A percentile compares a stretch with the other conserved stretches of the same genome.
Conservation (phyloP, 257 asterid genomes). For the Fraxinus excelsior region DNA sequence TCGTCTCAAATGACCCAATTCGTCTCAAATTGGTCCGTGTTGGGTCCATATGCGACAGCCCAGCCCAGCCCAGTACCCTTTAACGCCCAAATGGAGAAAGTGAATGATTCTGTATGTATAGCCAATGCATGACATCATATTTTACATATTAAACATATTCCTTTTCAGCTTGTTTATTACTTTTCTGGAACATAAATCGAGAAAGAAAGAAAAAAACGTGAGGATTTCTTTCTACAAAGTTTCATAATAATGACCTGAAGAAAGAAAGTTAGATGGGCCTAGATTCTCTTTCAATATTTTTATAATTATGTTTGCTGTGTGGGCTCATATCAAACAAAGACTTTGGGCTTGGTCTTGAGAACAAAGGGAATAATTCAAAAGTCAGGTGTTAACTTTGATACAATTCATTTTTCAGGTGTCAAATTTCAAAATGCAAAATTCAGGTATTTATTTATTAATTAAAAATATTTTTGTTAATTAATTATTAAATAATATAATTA, state of each 20-base stretch:
- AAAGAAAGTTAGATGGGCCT: conserved; percentile 7
- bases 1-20: background rate
- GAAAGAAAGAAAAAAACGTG: background rate
- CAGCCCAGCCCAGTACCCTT: background rate
- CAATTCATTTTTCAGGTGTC: no score
- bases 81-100: background rate
- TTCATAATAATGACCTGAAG: background rate
- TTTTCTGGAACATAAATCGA: background rate
- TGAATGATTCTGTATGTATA: background rate
- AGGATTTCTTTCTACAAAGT: background rate
- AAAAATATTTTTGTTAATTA: no score
- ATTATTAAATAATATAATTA: no score
- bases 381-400: no score
- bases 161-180: background rate
- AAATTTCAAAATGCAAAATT: no score
- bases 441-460: no score
- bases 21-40: background rate
- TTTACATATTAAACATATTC: background rate
- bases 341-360: background rate
- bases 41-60: background rate
- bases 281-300: conserved; percentile 11
- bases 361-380: no score
- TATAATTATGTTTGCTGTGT: conserved; percentile 1
- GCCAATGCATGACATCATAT: background rate
- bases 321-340: background rate